phyloP scores from a whole-genome alignment of 2,329 filamentous ascomycete genomes.

The Leptographium flavum region DNA sequence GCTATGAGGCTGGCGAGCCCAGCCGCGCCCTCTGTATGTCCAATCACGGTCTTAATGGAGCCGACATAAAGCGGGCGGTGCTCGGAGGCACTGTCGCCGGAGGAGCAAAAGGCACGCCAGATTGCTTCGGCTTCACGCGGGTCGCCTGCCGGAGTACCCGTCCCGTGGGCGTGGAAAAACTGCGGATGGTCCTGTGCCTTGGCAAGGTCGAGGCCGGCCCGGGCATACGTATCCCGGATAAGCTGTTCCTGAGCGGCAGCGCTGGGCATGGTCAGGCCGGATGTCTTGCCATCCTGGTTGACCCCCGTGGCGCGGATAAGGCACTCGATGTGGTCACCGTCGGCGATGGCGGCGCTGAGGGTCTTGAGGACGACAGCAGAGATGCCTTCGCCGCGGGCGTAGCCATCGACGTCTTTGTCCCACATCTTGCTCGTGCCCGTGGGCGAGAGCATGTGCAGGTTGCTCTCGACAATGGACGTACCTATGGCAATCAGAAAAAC shows the following conservation, averaged over 20 bases:
- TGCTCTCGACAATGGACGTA: too few species aligned
- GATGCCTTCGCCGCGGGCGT: slow-evolving; percentile 28
- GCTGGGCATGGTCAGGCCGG: slow-evolving; percentile 23
- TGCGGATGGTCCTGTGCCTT: slow-evolving; percentile 14
- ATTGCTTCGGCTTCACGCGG: slow-evolving; percentile 25
- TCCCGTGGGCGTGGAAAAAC: slow-evolving; percentile 18
- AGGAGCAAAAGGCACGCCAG: slow-evolving; percentile 14
- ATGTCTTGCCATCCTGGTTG: slow-evolving; percentile 21
- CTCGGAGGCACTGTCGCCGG: not conserved
- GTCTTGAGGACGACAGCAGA: slow-evolving; percentile 22
- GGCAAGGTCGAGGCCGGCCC: slow-evolving; percentile 21
- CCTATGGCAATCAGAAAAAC: too few species aligned
- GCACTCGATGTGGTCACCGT: slow-evolving; percentile 21
- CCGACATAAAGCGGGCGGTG: slow-evolving; percentile 13
- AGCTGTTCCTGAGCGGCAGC: slow-evolving; percentile 22
- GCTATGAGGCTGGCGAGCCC: slow-evolving; percentile 18
- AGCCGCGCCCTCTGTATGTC: slow-evolving; percentile 12
- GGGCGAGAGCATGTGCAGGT: too few species aligned
- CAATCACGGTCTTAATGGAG: slow-evolving; percentile 16
- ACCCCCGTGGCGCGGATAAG: slow-evolving; percentile 17
- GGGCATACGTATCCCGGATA: slow-evolving; percentile 24
- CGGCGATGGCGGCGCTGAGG: slow-evolving; percentile 22
- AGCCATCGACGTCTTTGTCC: too few species aligned
- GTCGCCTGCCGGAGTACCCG: slow-evolving; percentile 27
- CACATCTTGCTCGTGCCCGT: too few species aligned